phyloP scores from a whole-genome alignment of 768 basidiomycete species.

The Leucosporidium yakuticum region DNA sequence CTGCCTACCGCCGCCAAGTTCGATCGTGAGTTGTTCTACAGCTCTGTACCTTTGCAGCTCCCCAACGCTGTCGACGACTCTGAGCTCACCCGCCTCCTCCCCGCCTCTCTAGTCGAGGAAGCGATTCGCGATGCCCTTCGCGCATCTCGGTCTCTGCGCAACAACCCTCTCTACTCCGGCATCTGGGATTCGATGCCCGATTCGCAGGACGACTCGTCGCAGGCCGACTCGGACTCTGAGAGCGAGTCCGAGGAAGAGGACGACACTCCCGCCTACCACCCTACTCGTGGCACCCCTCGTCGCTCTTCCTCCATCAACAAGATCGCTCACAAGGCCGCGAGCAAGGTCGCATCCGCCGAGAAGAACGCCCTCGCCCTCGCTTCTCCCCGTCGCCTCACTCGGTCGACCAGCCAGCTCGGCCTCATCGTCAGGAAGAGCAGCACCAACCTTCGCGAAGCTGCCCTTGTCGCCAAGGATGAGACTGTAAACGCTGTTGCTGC shows the following conservation, averaged over 20 bases:
- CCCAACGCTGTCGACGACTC: no score
- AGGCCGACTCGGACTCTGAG: neutral
- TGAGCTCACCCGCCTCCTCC: neutral
- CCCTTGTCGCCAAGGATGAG: neutral
- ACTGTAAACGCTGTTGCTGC: conserved; percentile 7
- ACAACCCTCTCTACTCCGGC: neutral
- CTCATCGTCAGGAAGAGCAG: neutral
- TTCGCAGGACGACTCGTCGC: neutral
- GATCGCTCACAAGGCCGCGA: neutral
- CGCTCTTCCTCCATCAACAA: no score
- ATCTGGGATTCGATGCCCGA: neutral
- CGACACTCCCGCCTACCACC: no score
- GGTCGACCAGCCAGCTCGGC: neutral
- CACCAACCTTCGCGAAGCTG: neutral
- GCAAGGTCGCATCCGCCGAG: no score
- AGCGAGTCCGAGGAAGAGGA: no score
- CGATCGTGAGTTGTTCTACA: neutral
- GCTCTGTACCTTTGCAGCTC: no score
- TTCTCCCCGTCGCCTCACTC: neutral
- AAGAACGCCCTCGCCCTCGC: neutral
- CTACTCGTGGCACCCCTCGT: no score
- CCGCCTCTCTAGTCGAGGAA: neutral
- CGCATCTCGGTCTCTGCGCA: neutral
- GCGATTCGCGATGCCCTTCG: neutral
- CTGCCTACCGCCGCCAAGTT: neutral